phyloP scores from a whole-genome alignment of 164 flowering plant genomes.

The Protea cynaroides region DNA sequence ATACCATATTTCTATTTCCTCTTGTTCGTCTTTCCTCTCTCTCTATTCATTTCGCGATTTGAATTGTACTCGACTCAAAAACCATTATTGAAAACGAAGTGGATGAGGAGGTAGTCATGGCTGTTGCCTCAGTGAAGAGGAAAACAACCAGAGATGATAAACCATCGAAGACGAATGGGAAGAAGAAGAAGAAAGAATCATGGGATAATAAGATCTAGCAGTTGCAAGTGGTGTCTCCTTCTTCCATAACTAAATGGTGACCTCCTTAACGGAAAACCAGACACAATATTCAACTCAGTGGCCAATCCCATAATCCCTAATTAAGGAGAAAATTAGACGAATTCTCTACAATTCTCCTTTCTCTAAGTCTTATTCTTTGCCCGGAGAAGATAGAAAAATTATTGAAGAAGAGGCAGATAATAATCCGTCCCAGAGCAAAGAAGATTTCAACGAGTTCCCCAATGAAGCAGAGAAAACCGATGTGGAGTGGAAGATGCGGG shows the following conservation, averaged over 20 bases:
- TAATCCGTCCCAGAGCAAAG: not conserved
- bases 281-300: not conserved
- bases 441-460: not conserved
- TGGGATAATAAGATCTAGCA: not conserved
- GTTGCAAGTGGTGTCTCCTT: not conserved
- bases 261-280: not conserved
- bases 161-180: not conserved
- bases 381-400: not conserved
- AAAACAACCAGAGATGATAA: not conserved
- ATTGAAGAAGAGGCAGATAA: not conserved
- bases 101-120: not conserved
- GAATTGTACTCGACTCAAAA: no score
- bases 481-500: not conserved
- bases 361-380: not conserved
- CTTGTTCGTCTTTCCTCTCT: no score
- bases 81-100: no score
- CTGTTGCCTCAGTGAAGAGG: not conserved
- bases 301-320: not conserved
- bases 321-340: no score
- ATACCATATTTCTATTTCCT: no score
- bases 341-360: no score
- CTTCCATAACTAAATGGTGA: not conserved
- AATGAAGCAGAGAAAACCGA: not conserved
- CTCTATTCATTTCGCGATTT: no score
- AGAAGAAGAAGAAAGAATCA: not conserved